Evolutionary conservation across 257 asterid genomes (phyloP).

Genomic region (Solanum sitiens): DNA sequence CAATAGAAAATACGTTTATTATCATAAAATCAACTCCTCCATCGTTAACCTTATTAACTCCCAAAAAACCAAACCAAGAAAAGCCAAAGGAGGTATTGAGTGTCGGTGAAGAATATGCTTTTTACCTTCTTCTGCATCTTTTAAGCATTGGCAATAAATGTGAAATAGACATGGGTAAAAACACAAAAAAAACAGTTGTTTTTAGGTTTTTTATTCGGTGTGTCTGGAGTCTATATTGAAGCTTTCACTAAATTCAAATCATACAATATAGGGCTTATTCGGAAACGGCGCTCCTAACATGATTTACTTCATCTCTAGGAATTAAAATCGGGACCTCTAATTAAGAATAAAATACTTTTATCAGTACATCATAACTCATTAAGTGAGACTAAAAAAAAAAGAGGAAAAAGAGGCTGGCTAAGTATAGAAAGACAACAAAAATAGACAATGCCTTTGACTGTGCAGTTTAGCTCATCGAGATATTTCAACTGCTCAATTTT

Average conservation of each 20-base stretch:
- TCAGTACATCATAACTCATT: too few relatives aligned
- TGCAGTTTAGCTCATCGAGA: neutral
- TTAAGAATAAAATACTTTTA: too few relatives aligned
- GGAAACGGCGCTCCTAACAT: too few relatives aligned
- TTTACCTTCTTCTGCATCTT: neutral
- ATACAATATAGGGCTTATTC: rapidly evolving
- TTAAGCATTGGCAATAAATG: neutral
- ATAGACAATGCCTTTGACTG: neutral
- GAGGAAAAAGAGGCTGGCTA: too few relatives aligned
- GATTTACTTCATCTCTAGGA: too few relatives aligned
- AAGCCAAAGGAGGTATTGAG: neutral
- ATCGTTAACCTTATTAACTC: neutral
- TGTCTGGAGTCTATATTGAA: too few relatives aligned
- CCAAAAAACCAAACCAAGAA: neutral
- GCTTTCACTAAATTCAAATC: too few relatives aligned
- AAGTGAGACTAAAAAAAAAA: too few relatives aligned
- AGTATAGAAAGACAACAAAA: neutral
- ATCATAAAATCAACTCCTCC: neutral
- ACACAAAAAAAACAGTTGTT: neutral
- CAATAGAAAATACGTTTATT: neutral
- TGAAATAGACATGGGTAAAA: neutral
- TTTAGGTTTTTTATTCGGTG: too few relatives aligned
- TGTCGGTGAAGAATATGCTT: neutral
- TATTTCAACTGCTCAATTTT: neutral
- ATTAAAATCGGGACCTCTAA: too few relatives aligned